Percentiles rank a stretch among this genome's conserved stretches.
These are phyloP conservation scores for Aspergillus viridinutans DNA, from an alignment of 2,329 filamentous ascomycete species.

Conservation along the genomic window DNA sequence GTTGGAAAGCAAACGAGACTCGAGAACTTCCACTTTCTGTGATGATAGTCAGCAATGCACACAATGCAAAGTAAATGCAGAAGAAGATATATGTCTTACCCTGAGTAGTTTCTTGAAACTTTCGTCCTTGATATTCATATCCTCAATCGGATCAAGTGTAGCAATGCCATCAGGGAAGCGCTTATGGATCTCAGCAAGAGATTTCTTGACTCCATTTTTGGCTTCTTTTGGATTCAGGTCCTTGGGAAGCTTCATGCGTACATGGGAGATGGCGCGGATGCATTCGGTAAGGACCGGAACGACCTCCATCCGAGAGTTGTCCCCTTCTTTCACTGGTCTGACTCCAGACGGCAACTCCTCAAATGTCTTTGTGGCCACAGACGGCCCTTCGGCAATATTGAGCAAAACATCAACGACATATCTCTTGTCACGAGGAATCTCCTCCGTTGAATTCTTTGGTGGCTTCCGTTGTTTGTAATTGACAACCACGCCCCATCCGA, in stretches of 20 bases:
- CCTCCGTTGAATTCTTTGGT: slow-evolving; percentile 62
- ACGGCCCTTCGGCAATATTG: slow-evolving; percentile 51
- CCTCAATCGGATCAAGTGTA: slow-evolving; percentile 85
- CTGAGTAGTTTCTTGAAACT: slow-evolving; percentile 85
- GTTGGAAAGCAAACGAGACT: slow-evolving; percentile 82
- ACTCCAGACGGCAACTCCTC: slow-evolving; percentile 63
- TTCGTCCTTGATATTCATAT: slow-evolving; percentile 92
- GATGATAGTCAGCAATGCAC: slow-evolving; percentile 13
- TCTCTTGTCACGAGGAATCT: slow-evolving; percentile 69
- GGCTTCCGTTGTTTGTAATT: slow-evolving; percentile 64
- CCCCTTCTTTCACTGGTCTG: slow-evolving; percentile 56
- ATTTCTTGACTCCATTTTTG: slow-evolving; percentile 63
- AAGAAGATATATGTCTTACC: slow-evolving; percentile 34
- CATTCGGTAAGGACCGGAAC: slow-evolving; percentile 84
- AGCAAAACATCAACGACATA: slow-evolving; percentile 81
- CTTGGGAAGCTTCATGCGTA: slow-evolving; percentile 77
- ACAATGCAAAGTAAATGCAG: background rate
- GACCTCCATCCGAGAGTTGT: slow-evolving; percentile 70
- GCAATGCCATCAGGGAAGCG: slow-evolving; percentile 92
- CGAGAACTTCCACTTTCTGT: slow-evolving; percentile 93
- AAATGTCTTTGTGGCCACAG: slow-evolving; percentile 53
- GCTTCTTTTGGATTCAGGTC: slow-evolving; percentile 67
- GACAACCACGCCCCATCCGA: slow-evolving; percentile 90
- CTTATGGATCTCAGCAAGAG: slow-evolving; percentile 71
- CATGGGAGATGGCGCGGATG: slow-evolving; percentile 76